phyloP scores from a whole-genome alignment of 306 rosid genomes.

The Oxytropis ochrocephala region DNA sequence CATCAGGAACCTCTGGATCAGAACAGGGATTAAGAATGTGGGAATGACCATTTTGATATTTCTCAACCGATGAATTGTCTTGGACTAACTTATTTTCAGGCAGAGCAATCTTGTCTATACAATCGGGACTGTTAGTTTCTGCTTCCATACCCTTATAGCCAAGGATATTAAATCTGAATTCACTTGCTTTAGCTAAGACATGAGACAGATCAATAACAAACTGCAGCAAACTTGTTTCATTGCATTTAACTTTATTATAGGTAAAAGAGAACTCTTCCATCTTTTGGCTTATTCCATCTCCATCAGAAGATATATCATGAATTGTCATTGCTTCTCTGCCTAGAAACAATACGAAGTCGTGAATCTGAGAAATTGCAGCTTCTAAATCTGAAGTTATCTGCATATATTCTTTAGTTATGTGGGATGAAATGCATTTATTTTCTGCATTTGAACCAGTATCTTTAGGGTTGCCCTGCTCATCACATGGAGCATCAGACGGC shows the following conservation, averaged over 20 bases:
- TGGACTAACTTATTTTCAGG: slow-evolving; percentile 74
- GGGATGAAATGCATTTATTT: slow-evolving; percentile 45
- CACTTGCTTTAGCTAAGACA: slow-evolving; percentile 67
- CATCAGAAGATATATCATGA: slow-evolving; percentile 53
- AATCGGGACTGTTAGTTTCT: slow-evolving; percentile 84
- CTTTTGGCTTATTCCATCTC: slow-evolving; percentile 51
- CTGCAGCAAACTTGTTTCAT: slow-evolving; percentile 55
- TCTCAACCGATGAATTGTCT: slow-evolving; percentile 46
- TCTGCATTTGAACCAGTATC: slow-evolving; percentile 44
- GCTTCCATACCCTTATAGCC: slow-evolving; percentile 67
- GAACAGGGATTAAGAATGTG: slow-evolving; percentile 53
- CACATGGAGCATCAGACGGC: slow-evolving; percentile 42
- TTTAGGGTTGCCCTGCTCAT: slow-evolving; percentile 47
- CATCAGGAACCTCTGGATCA: slow-evolving; percentile 82
- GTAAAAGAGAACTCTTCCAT: slow-evolving; percentile 67
- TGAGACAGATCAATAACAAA: slow-evolving; percentile 71
- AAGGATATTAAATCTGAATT: slow-evolving; percentile 71
- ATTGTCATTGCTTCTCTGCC: slow-evolving; percentile 68
- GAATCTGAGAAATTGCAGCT: slow-evolving; percentile 74
- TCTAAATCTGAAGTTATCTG: slow-evolving; percentile 54
- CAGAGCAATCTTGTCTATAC: slow-evolving; percentile 92
- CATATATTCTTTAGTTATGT: slow-evolving; percentile 27
- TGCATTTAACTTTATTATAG: slow-evolving; percentile 39
- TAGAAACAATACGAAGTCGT: slow-evolving; percentile 58
- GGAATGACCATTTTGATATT: slow-evolving; percentile 58